These are phyloP conservation scores for Crassisporium funariophilum DNA, from an alignment of 768 basidiomycete species.

Conservation along the genomic window DNA sequence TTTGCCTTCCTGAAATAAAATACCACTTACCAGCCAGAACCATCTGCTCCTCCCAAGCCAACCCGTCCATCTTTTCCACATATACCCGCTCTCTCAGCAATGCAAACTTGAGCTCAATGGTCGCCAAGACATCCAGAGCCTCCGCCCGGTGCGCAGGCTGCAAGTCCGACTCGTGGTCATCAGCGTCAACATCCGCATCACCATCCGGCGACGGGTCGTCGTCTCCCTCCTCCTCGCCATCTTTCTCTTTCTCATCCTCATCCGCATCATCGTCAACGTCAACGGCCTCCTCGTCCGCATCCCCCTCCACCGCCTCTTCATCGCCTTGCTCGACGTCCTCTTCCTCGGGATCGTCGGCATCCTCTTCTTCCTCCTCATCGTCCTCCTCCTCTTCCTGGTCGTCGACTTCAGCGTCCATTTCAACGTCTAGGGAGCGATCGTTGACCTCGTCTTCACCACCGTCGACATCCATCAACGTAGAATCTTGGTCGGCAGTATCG, in stretches of 20 bases:
- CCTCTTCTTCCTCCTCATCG: slow-evolving; percentile 14
- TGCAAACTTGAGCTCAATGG: slow-evolving; percentile 93
- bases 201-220: slow-evolving; percentile 24
- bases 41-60: slow-evolving; percentile 86
- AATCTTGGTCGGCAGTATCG: slow-evolving; percentile 7
- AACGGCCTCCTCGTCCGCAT: slow-evolving; percentile 10
- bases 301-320: slow-evolving; percentile 8
- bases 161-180: slow-evolving; percentile 53
- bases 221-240: slow-evolving; percentile 32
- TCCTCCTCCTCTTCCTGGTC: slow-evolving; percentile 16
- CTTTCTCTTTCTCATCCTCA: slow-evolving; percentile 37
- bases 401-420: slow-evolving; percentile 16
- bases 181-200: slow-evolving; percentile 27
- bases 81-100: slow-evolving; percentile 84
- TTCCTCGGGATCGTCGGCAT: slow-evolving; percentile 1
- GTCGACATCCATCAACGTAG: slow-evolving; percentile 22
- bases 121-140: slow-evolving; percentile 84
- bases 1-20: no score
- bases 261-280: slow-evolving; percentile 24
- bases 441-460: slow-evolving; percentile 20
- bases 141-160: slow-evolving; percentile 85
- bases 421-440: slow-evolving; percentile 12
- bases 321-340: slow-evolving; percentile 9
- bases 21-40: slow-evolving; percentile 67
- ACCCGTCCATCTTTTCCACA: slow-evolving; percentile 90